Conservation (phyloP, 2,329 filamentous ascomycete species). For the Trichoderma sp. region DNA sequence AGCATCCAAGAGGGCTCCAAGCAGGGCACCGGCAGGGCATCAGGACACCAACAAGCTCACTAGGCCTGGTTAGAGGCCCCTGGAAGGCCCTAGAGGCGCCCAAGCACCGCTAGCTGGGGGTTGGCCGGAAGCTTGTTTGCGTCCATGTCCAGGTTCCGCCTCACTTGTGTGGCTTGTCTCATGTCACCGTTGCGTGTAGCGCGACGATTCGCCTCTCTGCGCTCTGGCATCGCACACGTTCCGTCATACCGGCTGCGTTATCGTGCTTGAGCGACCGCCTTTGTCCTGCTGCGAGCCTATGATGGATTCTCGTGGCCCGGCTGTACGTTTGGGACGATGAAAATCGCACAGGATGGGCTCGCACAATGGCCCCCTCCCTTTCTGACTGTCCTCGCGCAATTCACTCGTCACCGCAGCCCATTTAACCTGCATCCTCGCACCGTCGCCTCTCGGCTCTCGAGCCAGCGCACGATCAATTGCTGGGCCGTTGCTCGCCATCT, state of each 20-base stretch:
- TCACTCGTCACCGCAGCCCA: neutral
- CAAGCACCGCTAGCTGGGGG: neutral
- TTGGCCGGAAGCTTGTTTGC: constrained; percentile 22
- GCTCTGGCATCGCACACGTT: neutral
- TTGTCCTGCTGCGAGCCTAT: too few relatives aligned
- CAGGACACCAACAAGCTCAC: neutral
- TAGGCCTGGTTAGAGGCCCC: neutral
- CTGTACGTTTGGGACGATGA: too few relatives aligned
- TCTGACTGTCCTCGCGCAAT: too few relatives aligned
- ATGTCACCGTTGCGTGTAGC: constrained; percentile 25
- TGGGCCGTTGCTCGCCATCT: too few relatives aligned
- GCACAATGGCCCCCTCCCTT: neutral
- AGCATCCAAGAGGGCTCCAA: neutral
- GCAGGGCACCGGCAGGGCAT: neutral
- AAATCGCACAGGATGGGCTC: neutral
- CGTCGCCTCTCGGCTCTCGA: neutral
- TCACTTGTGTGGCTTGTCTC: neutral
- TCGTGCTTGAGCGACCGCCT: too few relatives aligned
- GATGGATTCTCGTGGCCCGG: neutral
- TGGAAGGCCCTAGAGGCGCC: neutral
- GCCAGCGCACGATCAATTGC: neutral
- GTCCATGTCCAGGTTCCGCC: constrained; percentile 10
- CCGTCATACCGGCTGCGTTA: neutral
- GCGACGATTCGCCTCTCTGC: constrained; percentile 25
- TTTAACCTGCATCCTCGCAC: constrained; percentile 9